Evolutionary conservation across 495 filamentous ascomycete genomes (phyloP), one percentile per base, ranked within the genome.

Genomic region (Podospora appendiculata): DNA sequence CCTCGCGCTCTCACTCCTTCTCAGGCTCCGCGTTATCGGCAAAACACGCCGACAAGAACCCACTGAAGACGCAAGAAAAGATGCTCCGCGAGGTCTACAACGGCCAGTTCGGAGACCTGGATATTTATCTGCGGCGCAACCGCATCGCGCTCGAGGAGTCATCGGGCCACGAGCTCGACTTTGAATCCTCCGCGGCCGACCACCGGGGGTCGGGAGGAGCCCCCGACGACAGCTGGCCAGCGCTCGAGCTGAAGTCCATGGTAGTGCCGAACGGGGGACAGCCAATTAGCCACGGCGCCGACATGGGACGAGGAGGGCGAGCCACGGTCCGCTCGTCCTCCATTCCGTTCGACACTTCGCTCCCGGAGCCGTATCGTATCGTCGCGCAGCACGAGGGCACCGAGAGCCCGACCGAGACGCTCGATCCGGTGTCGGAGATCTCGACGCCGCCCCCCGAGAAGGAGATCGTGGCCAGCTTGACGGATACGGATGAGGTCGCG

Each of bases 391-490:
- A 51, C 19, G 48, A 55, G n/a, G 60, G 56, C 13, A 18, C 47
- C 12, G 60, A 54, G 16, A 61, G 55, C 25, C 60, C 64, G 12
- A 54, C 60, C 4, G 62, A 63, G 17, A 63, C 60, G 34, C 50
- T 67, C 39, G 64, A 63, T 38, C 55, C 60, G 2, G 59, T 58
- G 2, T 61, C 60, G 13, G 64, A 63, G 48, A 51, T 56, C 1
- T 54, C 57, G 18, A 67, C 62, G 17, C 64, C 61, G n/a, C 52
- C 50, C 0, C 18, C 18, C 2, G 18, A 45, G 25, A 12, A 44
- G 17, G 52, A 56, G 16, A n/a, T 47, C 5, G 50, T 38, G 16
- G 17, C n/a, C 7, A 49, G 42, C 18, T 38, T 40, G 41, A 32
- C 12, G 5, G 19, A 32, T 17, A n/a, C 1, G 17, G 6, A 32